Base-by-base conservation (phyloP, 2,329 filamentous ascomycete genomes). In the Venturia effusa region DNA sequence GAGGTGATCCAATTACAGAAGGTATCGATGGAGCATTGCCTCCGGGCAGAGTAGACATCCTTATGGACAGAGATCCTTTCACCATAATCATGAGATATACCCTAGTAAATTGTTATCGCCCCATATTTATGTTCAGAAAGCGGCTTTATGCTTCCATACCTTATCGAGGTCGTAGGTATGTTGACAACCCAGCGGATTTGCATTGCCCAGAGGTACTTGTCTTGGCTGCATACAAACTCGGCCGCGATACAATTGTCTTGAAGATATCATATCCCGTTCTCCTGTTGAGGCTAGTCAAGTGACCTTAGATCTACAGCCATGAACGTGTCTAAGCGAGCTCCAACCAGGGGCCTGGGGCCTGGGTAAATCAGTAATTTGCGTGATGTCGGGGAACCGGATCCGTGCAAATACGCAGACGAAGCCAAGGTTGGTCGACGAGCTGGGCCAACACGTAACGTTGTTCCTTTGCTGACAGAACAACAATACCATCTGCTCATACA, bases 11-110 rank as follows among this genome's bases (percentile, higher is more conserved):
- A 27, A 15, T 11, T 8, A 15, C 10, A 51, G 43, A 27, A 27
- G 4, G 10, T 4, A 8, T 4, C 5, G 8, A 2, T 22, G 8
- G 6, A 17, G 4, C 1, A 27, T 0, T 27, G 22, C 22, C 1
- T 10, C 22, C 45, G 27, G 45, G 10, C 3, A 27, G 13, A 24
- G 6, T 10, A 24, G 45, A 51, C 4, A 24, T 51, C 45, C 27
- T 51, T 51, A 51, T 51, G 17, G 45, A 51, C 13, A 24, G 22
- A 4, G 10, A 27, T 15, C 11, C 22, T 48, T 48, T n/a, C n/a
- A n/a, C n/a, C n/a, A n/a, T n/a, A 7, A 22, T n/a, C 43, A 8
- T 48, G 19, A 48, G 22, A 5, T 11, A 10, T 22, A 51, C 15
- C 45, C 22, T 10, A 24, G 22, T 24, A 51, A 4, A 7, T 13